Evolutionary conservation across 495 filamentous ascomycete species (phyloP).

Genomic region (Xanthoparmelia taractica): DNA sequence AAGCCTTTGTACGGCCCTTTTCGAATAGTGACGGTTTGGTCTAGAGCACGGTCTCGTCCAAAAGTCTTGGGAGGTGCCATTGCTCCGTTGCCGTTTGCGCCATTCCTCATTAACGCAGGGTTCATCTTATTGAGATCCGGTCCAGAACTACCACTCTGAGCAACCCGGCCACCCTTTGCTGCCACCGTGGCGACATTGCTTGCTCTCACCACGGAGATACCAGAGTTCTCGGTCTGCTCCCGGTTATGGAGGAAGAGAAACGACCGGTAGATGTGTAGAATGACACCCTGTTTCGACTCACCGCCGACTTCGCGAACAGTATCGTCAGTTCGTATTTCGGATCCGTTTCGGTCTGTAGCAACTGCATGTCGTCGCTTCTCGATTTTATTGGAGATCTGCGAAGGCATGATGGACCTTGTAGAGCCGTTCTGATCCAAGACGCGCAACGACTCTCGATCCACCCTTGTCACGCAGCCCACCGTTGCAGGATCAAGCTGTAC

Average conservation of each 20-base stretch:
- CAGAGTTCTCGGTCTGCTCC: conserved; percentile 77
- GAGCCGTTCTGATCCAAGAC: conserved; percentile 87
- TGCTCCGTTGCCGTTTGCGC: conserved; percentile 35
- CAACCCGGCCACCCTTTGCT: conserved; percentile 73
- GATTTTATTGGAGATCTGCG: conserved; percentile 82
- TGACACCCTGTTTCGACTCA: conserved; percentile 74
- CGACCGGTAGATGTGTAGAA: conserved; percentile 84
- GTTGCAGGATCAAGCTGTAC: conserved; percentile 90
- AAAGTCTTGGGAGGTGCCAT: conserved; percentile 74
- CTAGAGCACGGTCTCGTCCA: conserved; percentile 78
- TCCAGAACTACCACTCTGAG: conserved; percentile 38
- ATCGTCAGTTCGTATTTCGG: conserved; percentile 86
- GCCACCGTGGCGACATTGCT: conserved; percentile 80
- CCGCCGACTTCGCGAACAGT: conserved; percentile 85
- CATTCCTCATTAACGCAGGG: conserved; percentile 67
- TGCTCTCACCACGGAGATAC: conserved; percentile 81
- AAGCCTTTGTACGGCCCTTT: conserved; percentile 86
- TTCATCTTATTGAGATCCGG: conserved; percentile 91
- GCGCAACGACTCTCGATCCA: conserved; percentile 84
- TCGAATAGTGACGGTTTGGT: conserved; percentile 79
- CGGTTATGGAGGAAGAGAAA: conserved; percentile 82
- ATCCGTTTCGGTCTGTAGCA: conserved; percentile 86
- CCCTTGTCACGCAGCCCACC: conserved; percentile 87
- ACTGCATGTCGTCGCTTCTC: conserved; percentile 71
- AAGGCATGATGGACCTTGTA: conserved; percentile 71